Evolutionary conservation across 345 rosid genomes (phyloP).

Genomic region (Lepidium aucheri): DNA sequence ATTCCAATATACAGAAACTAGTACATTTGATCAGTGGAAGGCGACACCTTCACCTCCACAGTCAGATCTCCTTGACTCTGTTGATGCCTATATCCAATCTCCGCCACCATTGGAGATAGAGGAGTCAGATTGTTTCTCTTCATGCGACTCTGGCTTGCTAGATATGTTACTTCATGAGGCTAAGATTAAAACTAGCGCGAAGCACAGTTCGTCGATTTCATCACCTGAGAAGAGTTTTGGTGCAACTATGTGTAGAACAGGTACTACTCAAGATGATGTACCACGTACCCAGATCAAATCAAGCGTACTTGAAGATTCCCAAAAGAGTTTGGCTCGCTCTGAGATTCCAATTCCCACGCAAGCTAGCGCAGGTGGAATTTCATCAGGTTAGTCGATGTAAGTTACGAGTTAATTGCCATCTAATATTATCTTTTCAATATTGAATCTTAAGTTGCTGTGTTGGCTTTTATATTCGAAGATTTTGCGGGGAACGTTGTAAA

Average conservation of each 20-base stretch:
- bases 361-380: constrained; percentile 45
- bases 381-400: constrained; percentile 53
- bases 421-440: not conserved
- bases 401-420: not conserved
- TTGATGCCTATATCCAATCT: constrained; percentile 76
- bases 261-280: not conserved
- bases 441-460: not conserved
- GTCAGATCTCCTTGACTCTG: constrained; percentile 53
- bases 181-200: constrained; percentile 53
- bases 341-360: constrained; percentile 57
- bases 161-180: constrained; percentile 88
- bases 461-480: not conserved
- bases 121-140: constrained; percentile 52
- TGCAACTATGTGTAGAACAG: constrained; percentile 40
- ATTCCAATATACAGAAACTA: constrained; percentile 93
- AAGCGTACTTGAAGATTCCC: constrained; percentile 49
- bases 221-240: constrained; percentile 56
- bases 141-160: constrained; percentile 76
- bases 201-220: constrained; percentile 42
- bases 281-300: constrained; percentile 38
- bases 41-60: constrained; percentile 48
- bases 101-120: constrained; percentile 49
- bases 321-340: constrained; percentile 53
- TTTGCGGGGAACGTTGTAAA: constrained; percentile 17
- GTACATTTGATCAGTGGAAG: constrained; percentile 63